Evolutionary conservation across 179 eudicot genomes (phyloP).

Genomic region (Gypsophila paniculata): DNA sequence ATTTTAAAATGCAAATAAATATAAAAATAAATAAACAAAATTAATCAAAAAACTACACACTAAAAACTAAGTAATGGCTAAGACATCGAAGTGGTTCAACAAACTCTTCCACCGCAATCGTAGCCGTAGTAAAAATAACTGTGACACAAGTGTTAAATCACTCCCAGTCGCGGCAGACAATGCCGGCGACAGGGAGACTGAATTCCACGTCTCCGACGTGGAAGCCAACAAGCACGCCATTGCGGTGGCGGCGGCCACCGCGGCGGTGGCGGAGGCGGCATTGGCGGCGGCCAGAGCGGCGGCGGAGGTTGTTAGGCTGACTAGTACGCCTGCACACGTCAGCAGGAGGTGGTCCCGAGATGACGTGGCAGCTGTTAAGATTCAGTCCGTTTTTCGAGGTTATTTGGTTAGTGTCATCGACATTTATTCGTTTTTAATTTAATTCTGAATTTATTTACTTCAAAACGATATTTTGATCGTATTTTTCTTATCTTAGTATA

Average conservation of each 20-base stretch:
- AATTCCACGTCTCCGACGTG: neutral
- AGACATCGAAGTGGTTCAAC: slow-evolving; percentile 32
- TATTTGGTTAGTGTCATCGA: slow-evolving; percentile 56
- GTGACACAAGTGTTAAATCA: slow-evolving; percentile 1
- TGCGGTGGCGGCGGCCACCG: slow-evolving; percentile 88
- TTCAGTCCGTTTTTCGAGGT: slow-evolving; percentile 90
- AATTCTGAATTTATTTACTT: too few species aligned
- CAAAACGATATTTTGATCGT: too few species aligned
- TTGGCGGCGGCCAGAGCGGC: slow-evolving; percentile 89
- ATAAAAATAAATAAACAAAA: neutral
- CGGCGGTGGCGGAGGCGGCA: slow-evolving; percentile 88
- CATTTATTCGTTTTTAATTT: neutral
- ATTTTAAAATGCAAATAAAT: too few species aligned
- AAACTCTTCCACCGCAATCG: slow-evolving; percentile 30
- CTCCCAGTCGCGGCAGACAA: neutral
- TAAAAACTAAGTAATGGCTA: slow-evolving; percentile 19
- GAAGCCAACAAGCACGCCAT: slow-evolving; percentile 77
- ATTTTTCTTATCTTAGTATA: too few species aligned
- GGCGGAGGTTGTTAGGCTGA: slow-evolving; percentile 77
- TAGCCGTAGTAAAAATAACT: neutral
- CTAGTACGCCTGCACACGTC: slow-evolving; percentile 28
- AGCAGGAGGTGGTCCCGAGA: slow-evolving; percentile 40
- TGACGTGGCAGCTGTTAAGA: slow-evolving; percentile 62
- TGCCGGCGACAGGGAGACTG: neutral
- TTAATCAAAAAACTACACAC: neutral